Evolutionary conservation across 768 basidiomycete genomes (phyloP), one percentile per base, ranked within the genome.

Genomic region (Tylopilus sp.): DNA sequence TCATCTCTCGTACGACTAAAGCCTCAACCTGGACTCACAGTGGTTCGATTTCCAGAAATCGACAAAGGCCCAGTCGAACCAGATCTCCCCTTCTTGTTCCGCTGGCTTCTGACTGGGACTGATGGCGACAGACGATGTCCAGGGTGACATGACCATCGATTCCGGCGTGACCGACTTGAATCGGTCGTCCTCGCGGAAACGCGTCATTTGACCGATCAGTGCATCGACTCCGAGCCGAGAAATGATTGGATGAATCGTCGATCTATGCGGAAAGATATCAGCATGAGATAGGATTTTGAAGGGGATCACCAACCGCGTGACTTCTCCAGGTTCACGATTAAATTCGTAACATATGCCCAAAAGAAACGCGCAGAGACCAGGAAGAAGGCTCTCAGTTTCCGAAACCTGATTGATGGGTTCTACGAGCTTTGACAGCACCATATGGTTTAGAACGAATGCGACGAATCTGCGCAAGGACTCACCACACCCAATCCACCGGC

Each of bases 11-110:
- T 6, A n/a, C 30, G 25, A 40, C 12, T 26, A 45, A 45, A 46
- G 22, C 53, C 42, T 48, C 37, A 16, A 26, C 9, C 12, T 19
- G 19, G 36, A 70, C 89, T 66, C 62, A 96, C 96, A 92, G 65
- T 94, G 97, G 65, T 96, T 95, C 42, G 92, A 94, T 74, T 98
- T 98, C 89, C 92, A 95, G 69, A 98, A 99, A 70, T 99, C 97
- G 7, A 97, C 84, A 71, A 98, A 98, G 0, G 87, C 82, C 92
- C 95, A 98, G 69, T 98, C 95, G 65, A 98, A 90, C 97, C 97
- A 98, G 34, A 97, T 78, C 71, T 94, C 92, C 25, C 84, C 89
- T 63, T 90, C 87, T 56, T 83, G 83, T 47, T 75, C 73, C 19
- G 55, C 55, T 26, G 72, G 62, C 5, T 29, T 54, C 21, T 50